These are phyloP conservation scores for Neurospora tetraspora DNA, from an alignment of 495 filamentous ascomycete genomes.

Conservation along the genomic window DNA sequence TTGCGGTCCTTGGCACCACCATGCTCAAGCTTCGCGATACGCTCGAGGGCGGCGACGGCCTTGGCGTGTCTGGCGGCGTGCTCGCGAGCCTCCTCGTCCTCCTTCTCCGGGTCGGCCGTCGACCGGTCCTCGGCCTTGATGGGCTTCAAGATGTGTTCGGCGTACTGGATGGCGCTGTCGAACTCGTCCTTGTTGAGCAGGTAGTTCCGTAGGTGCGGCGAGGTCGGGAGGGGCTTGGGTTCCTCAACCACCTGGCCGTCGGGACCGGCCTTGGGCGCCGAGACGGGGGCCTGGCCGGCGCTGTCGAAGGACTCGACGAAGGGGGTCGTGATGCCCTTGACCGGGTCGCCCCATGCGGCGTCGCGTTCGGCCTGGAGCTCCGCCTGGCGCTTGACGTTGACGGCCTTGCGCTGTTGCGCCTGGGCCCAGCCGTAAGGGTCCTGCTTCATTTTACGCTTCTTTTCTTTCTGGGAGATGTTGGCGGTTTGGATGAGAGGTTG, in stretches of 20 bases:
- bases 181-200: slow-evolving; percentile 59
- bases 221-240: slow-evolving; percentile 29
- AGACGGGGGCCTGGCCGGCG: slow-evolving; percentile 30
- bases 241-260: slow-evolving; percentile 25
- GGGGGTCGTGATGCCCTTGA: slow-evolving; percentile 65
- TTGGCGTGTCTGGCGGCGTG: slow-evolving; percentile 40
- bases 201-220: slow-evolving; percentile 55
- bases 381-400: slow-evolving; percentile 63
- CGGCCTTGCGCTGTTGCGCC: slow-evolving; percentile 66
- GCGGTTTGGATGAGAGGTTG: slow-evolving; percentile 42
- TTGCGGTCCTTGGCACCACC: slow-evolving; percentile 65
- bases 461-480: slow-evolving; percentile 34
- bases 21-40: slow-evolving; percentile 66
- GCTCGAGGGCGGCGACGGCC: slow-evolving; percentile 55
- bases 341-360: slow-evolving; percentile 57
- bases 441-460: slow-evolving; percentile 39
- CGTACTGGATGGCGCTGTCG: slow-evolving; percentile 49
- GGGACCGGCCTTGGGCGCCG: slow-evolving; percentile 25
- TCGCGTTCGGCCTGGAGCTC: slow-evolving; percentile 53
- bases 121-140: slow-evolving; percentile 23
- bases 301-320: slow-evolving; percentile 77
- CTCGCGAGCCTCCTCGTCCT: slow-evolving; percentile 21
- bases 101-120: slow-evolving; percentile 37
- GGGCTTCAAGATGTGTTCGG: slow-evolving; percentile 52
- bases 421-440: slow-evolving; percentile 63